Evolutionary conservation across 1,284 basidiomycete species (phyloP).

Genomic region (Peniophora sp.): DNA sequence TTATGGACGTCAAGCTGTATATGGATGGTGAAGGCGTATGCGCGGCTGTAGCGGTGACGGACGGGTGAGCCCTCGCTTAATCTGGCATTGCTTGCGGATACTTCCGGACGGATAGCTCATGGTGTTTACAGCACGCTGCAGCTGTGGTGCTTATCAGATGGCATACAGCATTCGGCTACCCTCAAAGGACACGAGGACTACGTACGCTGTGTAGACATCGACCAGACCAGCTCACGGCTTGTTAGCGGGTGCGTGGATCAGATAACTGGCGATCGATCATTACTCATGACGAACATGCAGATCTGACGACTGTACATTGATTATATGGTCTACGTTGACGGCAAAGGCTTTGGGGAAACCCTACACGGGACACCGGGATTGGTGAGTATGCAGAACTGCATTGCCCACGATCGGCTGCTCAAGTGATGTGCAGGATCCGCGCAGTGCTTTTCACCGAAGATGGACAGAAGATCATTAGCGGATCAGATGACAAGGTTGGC

Average conservation of each 20-base stretch:
- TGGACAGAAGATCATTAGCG: background rate
- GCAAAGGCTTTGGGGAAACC: background rate
- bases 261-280: too few relatives aligned
- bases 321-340: background rate
- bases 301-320: background rate
- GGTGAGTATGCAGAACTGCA: background rate
- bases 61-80: too few relatives aligned
- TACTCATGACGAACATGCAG: background rate
- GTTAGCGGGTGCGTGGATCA: too few relatives aligned
- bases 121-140: background rate
- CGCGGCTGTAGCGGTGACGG: too few relatives aligned
- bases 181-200: background rate
- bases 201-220: background rate
- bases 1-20: too few relatives aligned
- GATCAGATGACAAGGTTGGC: background rate
- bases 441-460: background rate
- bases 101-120: background rate
- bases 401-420: too few relatives aligned
- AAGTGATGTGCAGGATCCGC: background rate
- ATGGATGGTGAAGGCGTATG: too few relatives aligned
- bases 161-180: background rate
- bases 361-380: background rate
- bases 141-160: background rate
- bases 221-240: background rate
- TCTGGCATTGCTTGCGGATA: too few relatives aligned